Percentiles rank a stretch among this genome's conserved stretches.
These are phyloP conservation scores for Ormosia semicastrata DNA, from an alignment of 306 rosid genomes.

Conservation along the genomic window DNA sequence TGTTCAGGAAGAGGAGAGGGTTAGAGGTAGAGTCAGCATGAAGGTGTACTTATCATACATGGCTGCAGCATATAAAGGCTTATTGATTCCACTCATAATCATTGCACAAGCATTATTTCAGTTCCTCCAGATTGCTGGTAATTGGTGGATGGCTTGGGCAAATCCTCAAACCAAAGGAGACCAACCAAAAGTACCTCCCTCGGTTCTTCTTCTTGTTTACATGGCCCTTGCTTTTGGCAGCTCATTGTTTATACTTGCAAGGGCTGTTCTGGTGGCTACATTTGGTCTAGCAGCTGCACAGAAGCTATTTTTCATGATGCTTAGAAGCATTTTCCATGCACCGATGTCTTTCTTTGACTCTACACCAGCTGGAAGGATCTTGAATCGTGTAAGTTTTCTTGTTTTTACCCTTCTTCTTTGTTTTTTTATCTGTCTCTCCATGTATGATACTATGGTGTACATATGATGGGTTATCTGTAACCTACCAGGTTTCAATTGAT, in stretches of 20 bases:
- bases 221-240: conserved; percentile 92
- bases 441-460: not conserved
- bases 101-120: conserved; percentile 86
- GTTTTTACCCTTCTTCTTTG: not conserved
- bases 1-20: conserved; percentile 99
- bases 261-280: conserved; percentile 91
- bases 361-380: conserved; percentile 93
- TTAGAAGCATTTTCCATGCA: conserved; percentile 74
- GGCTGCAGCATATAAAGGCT: conserved; percentile 98
- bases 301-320: conserved; percentile 81
- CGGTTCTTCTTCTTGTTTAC: conserved; percentile 69
- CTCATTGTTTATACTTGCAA: conserved; percentile 80
- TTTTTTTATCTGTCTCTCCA: not conserved
- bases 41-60: conserved; percentile 93
- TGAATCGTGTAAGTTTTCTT: conserved; percentile 78
- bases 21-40: conserved; percentile 99
- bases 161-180: conserved; percentile 99
- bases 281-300: conserved; percentile 93
- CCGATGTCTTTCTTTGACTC: conserved; percentile 98
- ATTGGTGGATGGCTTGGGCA: conserved; percentile 99
- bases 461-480: conserved; percentile 30
- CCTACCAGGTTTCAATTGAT: conserved; percentile 78
- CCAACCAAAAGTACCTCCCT: conserved; percentile 76
- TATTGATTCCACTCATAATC: conserved; percentile 81
- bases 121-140: conserved; percentile 99